A percentile compares a stretch with the other conserved stretches of the same genome.
These are phyloP conservation scores for Pythium sp. DNA, from an alignment of 352 stramenopile genomes.

Conservation along the genomic window DNA sequence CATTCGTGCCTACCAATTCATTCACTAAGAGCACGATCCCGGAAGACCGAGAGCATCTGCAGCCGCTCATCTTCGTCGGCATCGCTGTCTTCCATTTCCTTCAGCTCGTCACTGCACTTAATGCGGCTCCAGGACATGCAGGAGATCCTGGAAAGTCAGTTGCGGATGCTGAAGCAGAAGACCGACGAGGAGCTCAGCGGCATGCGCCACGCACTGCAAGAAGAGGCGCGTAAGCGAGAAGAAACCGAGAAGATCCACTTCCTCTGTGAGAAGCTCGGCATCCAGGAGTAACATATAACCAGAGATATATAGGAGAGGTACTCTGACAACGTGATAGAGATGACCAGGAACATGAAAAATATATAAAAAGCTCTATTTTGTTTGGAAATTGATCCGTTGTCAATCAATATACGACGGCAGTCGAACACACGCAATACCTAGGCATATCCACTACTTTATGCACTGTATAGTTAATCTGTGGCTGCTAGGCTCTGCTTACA, in stretches of 20 bases:
- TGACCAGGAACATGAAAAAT: not conserved
- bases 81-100: slow-evolving; percentile 9
- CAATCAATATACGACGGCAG: not conserved
- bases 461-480: not conserved
- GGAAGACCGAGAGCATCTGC: slow-evolving; percentile 9
- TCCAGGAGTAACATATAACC: slow-evolving; percentile 18
- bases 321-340: no score
- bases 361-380: not conserved
- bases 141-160: slow-evolving; percentile 37
- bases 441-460: not conserved
- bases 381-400: not conserved
- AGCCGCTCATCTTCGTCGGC: slow-evolving; percentile 3
- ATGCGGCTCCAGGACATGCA: slow-evolving; percentile 36
- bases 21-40: not conserved
- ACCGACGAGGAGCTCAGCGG: slow-evolving; percentile 28
- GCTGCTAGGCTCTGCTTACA: not conserved
- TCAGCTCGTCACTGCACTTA: slow-evolving; percentile 22
- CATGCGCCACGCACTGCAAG: slow-evolving; percentile 26
- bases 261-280: slow-evolving; percentile 40
- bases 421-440: not conserved
- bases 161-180: slow-evolving; percentile 25
- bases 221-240: slow-evolving; percentile 37
- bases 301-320: not conserved
- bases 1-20: not conserved
- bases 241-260: slow-evolving; percentile 39